Evolutionary conservation across 371 early-diverging fungal species (phyloP).

Genomic region (Catenaria anguillulae): DNA sequence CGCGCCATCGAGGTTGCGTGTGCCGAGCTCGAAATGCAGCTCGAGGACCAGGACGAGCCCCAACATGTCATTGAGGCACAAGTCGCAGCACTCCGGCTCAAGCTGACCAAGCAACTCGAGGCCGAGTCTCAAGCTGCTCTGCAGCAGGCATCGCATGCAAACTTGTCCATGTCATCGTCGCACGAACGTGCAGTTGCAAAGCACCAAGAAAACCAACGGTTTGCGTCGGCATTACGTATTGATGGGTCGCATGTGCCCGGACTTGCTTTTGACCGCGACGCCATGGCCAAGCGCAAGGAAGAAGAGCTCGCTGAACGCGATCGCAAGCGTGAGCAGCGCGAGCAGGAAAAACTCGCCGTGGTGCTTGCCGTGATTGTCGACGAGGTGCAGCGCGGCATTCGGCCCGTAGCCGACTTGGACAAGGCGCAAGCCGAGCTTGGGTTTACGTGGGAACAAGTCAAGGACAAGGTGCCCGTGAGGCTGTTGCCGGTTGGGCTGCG

Average conservation of each 20-base stretch:
- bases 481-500: neutral
- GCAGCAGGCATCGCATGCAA: constrained; percentile 17
- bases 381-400: neutral
- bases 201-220: constrained; percentile 38
- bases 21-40: constrained; percentile 51
- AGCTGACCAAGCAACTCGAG: constrained; percentile 33
- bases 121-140: constrained; percentile 7
- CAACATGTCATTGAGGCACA: constrained; percentile 44
- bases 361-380: neutral
- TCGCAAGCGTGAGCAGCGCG: constrained; percentile 8
- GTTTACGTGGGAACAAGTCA: neutral
- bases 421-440: neutral
- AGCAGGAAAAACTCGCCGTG: too few species aligned
- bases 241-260: constrained; percentile 47
- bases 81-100: constrained; percentile 33
- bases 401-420: neutral
- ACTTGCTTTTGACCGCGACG: constrained; percentile 61
- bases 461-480: neutral
- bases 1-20: constrained; percentile 75
- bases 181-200: constrained; percentile 61
- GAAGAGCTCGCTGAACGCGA: constrained; percentile 29
- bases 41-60: constrained; percentile 65
- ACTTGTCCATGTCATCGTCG: constrained; percentile 13
- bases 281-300: constrained; percentile 42
- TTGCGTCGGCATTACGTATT: constrained; percentile 59